Evolutionary conservation across 2,329 filamentous ascomycete genomes (phyloP), one percentile per base, ranked within the genome.

Genomic region (Teratosphaeria destructans): DNA sequence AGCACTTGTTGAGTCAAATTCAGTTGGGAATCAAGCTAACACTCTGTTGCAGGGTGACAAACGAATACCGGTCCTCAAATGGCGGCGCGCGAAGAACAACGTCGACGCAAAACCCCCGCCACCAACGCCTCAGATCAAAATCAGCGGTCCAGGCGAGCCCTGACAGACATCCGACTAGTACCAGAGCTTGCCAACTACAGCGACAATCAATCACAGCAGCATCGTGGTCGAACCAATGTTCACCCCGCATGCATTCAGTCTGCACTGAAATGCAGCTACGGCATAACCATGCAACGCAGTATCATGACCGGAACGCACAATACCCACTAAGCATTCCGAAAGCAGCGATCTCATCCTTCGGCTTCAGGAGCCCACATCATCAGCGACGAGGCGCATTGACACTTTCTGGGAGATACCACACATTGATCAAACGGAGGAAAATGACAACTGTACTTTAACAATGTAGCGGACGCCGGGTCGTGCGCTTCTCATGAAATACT

Each of bases 41-140:
- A 11, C 55, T 29, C 26, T 10, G 32, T 61, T 54, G 6, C 10
- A 74, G 72, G 71, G 72, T 43, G 72, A 74, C 61, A 68, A 69
- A 59, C 68, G 72, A 19, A 70, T 72, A 47, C 71, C 72, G 3
- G 69, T 73, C 2, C 65, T 74, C 19, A 72, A 71, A 61, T 74
- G 72, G 72, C 60, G 71, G 60, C 64, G 70, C 59, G 70, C 67
- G 16, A 64, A 58, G 27, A 65, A 73, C 59, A 74, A 74, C 57
- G 60, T 64, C 10, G 66, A 68, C 39, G 69, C 65, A 37, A 57
- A 55, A 4, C 72, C 72, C 8, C 72, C 72, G 8, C 67, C 71
- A 23, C 72, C 72, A 2, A 72, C 67, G 59, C 72, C 72, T 26
- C 70, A 71, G 56, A 74, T 74, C 65, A 73, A 73, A 59, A 71